Base-by-base conservation (phyloP, 176 grass and related monocot species). In the Aegilops bicornis region DNA sequence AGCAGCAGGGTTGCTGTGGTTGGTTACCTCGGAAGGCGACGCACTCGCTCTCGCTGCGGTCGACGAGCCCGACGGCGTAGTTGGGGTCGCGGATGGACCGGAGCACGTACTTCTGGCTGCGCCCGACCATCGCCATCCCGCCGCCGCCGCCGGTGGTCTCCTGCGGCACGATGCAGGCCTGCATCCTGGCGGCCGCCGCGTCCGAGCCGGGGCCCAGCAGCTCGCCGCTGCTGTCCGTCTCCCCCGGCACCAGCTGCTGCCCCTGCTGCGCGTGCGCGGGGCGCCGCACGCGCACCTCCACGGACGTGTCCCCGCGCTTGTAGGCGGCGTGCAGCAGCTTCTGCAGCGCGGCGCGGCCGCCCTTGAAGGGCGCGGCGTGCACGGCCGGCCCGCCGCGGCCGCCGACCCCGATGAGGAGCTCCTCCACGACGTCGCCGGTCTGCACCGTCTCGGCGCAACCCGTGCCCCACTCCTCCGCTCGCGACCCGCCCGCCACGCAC, bases 41-140 rank as follows among this genome's bases (percentile, higher is more conserved):
- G 97, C 94, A 99, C 87, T 99, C 97, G 84, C 90, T 88, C 87
- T 94, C 94, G 85, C 88, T 90, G 66, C 94, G 92, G 61, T 99
- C 87, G 73, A 96, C 97, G 72, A 99, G 93, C 0, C 89, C 92
- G 43, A 99, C 92, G 78, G 97, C 90, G 90, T 99, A 99, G 79
- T 96, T 99, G 37, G 97, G 97, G 73, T 96, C 97, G 23, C 88
- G 97, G 74, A 99, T 96, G 8, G 97, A 99, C 47, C 97, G 90
- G 52, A 99, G 88, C 82, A 99, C 92, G 71, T 99, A 99, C 25
- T 87, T 77, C 6, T 85, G 87, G 66, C 86, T 89, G 20, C 92
- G 86, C 11, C 86, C 89, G 37, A 80, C 65, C 50, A 69, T 60
- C 11, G 15, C 67, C 77, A 86, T 88, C 69, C 37, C 89, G 54